phyloP scores from a whole-genome alignment of 2,329 filamentous ascomycete species.

The Cryoendolithus antarcticus region DNA sequence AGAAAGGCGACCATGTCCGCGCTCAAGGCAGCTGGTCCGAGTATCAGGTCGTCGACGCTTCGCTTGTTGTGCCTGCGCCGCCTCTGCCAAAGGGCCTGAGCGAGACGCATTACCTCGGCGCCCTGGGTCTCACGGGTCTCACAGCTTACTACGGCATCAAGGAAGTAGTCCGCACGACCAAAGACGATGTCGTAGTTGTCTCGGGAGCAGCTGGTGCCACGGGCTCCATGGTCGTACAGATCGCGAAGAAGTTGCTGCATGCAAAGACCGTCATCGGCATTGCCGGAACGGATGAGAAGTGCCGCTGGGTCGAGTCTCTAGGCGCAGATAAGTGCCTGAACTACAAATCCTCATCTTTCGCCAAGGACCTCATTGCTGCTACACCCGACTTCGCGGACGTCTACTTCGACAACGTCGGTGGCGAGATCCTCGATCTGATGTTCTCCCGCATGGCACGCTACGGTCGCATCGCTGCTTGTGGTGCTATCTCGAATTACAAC shows the following conservation, averaged over 20 bases:
- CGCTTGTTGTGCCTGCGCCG: constrained; percentile 11
- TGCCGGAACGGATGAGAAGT: constrained; percentile 41
- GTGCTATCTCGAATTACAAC: constrained; percentile 60
- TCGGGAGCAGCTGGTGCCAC: constrained; percentile 38
- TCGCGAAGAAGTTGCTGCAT: constrained; percentile 38
- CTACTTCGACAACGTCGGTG: constrained; percentile 64
- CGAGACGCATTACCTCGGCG: constrained; percentile 34
- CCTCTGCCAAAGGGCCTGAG: constrained; percentile 22
- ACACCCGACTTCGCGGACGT: constrained; percentile 45
- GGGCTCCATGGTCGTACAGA: constrained; percentile 39
- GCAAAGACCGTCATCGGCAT: constrained; percentile 39
- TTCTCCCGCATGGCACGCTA: constrained; percentile 49
- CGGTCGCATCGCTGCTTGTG: constrained; percentile 58
- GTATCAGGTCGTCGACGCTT: constrained; percentile 27
- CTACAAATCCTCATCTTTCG: constrained; percentile 39
- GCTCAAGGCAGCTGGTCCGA: constrained; percentile 29
- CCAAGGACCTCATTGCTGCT: constrained; percentile 33
- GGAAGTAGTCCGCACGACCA: constrained; percentile 25
- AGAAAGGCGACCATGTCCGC: constrained; percentile 26
- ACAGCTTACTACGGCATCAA: constrained; percentile 39
- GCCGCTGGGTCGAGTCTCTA: constrained; percentile 37
- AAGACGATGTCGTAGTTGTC: constrained; percentile 35
- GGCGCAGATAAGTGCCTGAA: constrained; percentile 44
- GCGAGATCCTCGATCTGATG: constrained; percentile 56
- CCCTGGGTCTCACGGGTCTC: constrained; percentile 29